A percentile compares a stretch with the other conserved stretches of the same genome.
Conservation (phyloP, 805 yeast genomes). For the Ogataea pini region DNA sequence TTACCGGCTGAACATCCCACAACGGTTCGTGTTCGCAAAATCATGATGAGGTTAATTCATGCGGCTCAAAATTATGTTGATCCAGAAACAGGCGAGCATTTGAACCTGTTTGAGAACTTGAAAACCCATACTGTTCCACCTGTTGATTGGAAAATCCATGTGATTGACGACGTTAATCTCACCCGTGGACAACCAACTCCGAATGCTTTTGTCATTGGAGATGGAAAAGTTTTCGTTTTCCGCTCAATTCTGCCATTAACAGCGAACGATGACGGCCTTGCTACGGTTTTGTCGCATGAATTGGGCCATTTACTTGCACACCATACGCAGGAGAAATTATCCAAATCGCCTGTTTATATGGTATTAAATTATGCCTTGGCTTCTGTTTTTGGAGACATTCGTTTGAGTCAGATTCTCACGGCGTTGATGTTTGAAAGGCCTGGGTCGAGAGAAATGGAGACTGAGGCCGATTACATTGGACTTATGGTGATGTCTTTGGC, state of each 20-base stretch:
- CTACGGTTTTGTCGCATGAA: conserved; percentile 94
- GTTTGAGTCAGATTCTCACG: conserved; percentile 52
- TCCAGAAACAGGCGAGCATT: conserved; percentile 33
- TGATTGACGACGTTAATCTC: conserved; percentile 64
- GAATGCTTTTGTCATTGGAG: conserved; percentile 94
- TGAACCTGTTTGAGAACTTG: conserved; percentile 28
- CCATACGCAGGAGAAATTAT: conserved; percentile 82
- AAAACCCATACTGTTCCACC: conserved; percentile 30
- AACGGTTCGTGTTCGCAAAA: conserved; percentile 51
- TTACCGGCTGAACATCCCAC: conserved; percentile 66
- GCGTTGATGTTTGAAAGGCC: conserved; percentile 70
- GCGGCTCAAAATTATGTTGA: conserved; percentile 49
- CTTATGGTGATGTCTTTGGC: conserved; percentile 87
- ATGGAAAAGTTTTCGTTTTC: conserved; percentile 93
- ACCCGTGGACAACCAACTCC: conserved; percentile 66
- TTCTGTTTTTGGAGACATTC: conserved; percentile 59
- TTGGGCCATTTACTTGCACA: conserved; percentile 92
- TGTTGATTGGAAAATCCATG: conserved; percentile 75
- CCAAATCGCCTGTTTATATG: conserved; percentile 72
- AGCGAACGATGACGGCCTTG: conserved; percentile 82
- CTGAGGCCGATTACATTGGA: conserved; percentile 95
- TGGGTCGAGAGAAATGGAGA: conserved; percentile 89
- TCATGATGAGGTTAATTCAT: conserved; percentile 65
- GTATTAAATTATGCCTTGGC: conserved; percentile 53
- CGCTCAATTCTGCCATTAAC: conserved; percentile 77